phyloP scores from a whole-genome alignment of 2,329 filamentous ascomycete genomes.

The Chaetomium sp. region DNA sequence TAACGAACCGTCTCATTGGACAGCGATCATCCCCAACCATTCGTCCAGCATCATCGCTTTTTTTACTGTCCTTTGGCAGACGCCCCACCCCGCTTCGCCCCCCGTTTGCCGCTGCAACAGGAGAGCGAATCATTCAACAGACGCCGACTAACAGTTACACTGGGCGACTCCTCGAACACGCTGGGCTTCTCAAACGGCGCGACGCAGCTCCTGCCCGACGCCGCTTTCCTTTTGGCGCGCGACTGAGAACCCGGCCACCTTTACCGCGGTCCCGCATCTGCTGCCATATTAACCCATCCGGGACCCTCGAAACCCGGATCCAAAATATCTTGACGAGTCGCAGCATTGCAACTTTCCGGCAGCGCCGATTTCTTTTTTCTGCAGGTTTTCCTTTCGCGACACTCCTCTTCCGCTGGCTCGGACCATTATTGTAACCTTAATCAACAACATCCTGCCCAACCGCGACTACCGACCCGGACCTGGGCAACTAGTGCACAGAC shows the following conservation, averaged over 20 bases:
- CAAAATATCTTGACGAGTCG: slow-evolving; percentile 30
- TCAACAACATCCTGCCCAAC: slow-evolving; percentile 22
- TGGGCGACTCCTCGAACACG: slow-evolving; percentile 38
- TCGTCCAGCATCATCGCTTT: slow-evolving; percentile 22
- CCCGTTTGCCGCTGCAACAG: slow-evolving; percentile 35
- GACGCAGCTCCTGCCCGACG: slow-evolving; percentile 25
- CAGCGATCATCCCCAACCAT: slow-evolving; percentile 19
- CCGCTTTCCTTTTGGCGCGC: slow-evolving; percentile 33
- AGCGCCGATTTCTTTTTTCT: slow-evolving; percentile 24
- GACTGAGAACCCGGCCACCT: slow-evolving; percentile 31
- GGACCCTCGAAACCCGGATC: slow-evolving; percentile 33
- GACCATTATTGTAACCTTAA: slow-evolving; percentile 25
- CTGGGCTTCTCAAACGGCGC: slow-evolving; percentile 22
- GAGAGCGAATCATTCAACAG: slow-evolving; percentile 36
- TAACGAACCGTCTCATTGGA: slow-evolving; percentile 19
- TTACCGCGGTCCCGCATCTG: slow-evolving; percentile 29
- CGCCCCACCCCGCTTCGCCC: slow-evolving; percentile 32
- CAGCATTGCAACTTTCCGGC: slow-evolving; percentile 25
- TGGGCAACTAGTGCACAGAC: slow-evolving; percentile 14
- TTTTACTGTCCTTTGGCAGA: slow-evolving; percentile 26
- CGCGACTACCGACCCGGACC: slow-evolving; percentile 13
- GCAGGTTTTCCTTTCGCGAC: slow-evolving; percentile 9
- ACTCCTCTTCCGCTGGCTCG: slow-evolving; percentile 32
- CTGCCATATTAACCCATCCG: slow-evolving; percentile 35
- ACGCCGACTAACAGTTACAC: slow-evolving; percentile 31